phyloP scores from a whole-genome alignment of 371 early-diverging fungal species.

The Dinochytrium kinnereticum region DNA sequence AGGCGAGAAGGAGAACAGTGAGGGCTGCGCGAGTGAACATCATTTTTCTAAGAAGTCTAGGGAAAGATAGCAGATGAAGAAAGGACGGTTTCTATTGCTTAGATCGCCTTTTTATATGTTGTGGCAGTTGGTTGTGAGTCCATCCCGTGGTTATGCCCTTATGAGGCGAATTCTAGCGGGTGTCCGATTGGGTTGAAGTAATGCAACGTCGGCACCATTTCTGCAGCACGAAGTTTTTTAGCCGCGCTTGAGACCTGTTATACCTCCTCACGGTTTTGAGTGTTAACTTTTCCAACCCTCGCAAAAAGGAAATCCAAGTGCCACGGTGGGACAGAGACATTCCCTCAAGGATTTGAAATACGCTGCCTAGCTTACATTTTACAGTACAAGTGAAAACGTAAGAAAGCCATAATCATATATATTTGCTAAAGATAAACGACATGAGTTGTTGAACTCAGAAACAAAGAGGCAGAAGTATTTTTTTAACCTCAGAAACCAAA shows the following conservation, averaged over 20 bases:
- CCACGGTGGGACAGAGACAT: not conserved
- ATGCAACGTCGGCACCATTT: too few relatives aligned
- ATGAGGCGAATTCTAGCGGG: too few relatives aligned
- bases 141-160: too few relatives aligned
- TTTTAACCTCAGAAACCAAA: not conserved
- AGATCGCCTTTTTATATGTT: not conserved
- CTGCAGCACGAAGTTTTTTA: too few relatives aligned
- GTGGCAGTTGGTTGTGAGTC: too few relatives aligned
- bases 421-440: not conserved
- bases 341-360: not conserved
- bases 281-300: too few relatives aligned
- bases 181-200: too few relatives aligned
- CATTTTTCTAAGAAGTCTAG: not conserved
- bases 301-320: not conserved
- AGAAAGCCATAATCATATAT: not conserved
- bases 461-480: too few relatives aligned
- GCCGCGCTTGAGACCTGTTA: too few relatives aligned
- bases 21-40: not conserved
- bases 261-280: too few relatives aligned
- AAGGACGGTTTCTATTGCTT: not conserved
- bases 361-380: not conserved
- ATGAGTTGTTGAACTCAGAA: not conserved
- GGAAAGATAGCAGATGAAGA: not conserved
- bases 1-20: too few relatives aligned
- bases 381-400: not conserved